Base-by-base conservation (phyloP, 345 rosid genomes). In the Pistacia integerrima region DNA sequence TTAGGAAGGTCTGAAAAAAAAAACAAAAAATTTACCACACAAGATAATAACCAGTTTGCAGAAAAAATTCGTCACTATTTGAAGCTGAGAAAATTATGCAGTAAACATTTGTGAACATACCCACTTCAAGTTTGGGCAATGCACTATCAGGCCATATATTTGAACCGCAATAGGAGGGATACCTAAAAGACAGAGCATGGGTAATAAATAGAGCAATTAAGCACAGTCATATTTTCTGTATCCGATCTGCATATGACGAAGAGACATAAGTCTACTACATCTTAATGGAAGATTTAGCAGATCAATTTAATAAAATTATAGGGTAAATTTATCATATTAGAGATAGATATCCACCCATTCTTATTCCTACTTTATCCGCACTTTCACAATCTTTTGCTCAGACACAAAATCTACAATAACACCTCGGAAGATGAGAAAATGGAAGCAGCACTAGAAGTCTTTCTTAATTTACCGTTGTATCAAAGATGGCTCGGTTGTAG, bases 121-220 rank as follows among this genome's bases (percentile, higher is more conserved):
- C 97, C 70, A 74, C 85, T 90, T 94, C 96, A 64, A 94, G 90
- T 82, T 94, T 97, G 57, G 98, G 96, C 72, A 94, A 75, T 57
- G 88, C 90, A 76, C 59, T 67, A 22, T 18, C 41, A 68, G 98
- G 98, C 98, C 98, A 94, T 85, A 93, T 89, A 80, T 94, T 94
- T 74, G 93, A 88, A 77, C 98, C 91, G 78, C 98, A 94, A 78
- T 91, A 91, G 49, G 88, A 88, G 71, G 94, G 97, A 86, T 91
- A 93, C 84, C 98, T 94, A 80, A 75, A 81, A 79, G 81, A 77
- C 22, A 61, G 72, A 76, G 6, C 41, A 80, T 30, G 49, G 28
- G 17, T 17, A 55, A 72, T 48, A 75, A 70, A 74, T 49, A 72
- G 8, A 11, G 70, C 77, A 74, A 70, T 54, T 46, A 5, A 46